Evolutionary conservation across 2,329 filamentous ascomycete genomes (phyloP), one percentile per base, ranked within the genome.

Genomic region (Scedosporium apiospermum): DNA sequence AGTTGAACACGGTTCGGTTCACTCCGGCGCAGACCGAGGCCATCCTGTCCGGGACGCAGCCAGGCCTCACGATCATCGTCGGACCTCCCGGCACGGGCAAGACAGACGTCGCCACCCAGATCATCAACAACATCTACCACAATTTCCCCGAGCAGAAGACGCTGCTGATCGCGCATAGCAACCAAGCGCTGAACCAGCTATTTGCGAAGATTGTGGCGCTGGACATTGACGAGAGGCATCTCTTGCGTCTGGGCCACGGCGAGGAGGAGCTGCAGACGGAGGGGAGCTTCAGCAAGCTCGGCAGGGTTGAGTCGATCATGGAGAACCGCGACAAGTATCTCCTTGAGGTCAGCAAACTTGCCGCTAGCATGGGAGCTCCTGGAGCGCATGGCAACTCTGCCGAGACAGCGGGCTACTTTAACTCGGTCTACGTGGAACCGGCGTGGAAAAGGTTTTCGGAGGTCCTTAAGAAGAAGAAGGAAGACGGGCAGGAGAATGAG

Each of bases 71-170:
- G 1, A 85, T 99, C 58, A 89, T 99, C 68, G 91, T 99, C 65
- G 95, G 95, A 1, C 95, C 95, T 62, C 95, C 95, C 6, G 95
- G 95, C 62, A 99, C 95, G 6, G 95, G 96, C 65, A 99, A 99
- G 79, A 99, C 95, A n/a, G 95, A 99, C 75, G 95, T 99, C 61
- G 93, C 92, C 58, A 97, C 93, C 4, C 95, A 99, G 74, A 96
- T 98, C 72, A 99, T 99, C 76, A 97, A 91, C 78, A 97, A 98
- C 73, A 89, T 99, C 68, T 99, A 99, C 72, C 93, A 98, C 78
- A 96, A 98, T 75, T 99, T 97, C 72, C 93, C 95, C 6, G 82
- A 88, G 66, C 92, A 99, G 74, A 89, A 91, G 68, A 99, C 95
- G 0, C 78, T 99, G 18, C 84, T 99, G 49, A 86, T 99, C 66